Conservation (phyloP, 331 rosid genomes). For the Erythrophleum ivorense region DNA sequence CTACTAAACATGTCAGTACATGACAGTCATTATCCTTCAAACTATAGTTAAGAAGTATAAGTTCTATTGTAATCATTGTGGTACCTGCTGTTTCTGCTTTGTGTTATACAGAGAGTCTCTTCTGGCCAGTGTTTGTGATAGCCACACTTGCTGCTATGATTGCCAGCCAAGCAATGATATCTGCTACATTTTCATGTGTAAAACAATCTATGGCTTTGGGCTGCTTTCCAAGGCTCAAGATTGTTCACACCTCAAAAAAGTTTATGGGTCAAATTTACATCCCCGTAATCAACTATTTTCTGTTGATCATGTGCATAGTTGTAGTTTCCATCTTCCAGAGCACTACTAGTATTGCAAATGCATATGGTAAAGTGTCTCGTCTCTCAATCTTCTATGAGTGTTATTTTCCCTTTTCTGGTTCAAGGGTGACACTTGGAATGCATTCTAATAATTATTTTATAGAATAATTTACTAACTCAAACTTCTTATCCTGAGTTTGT, state of each 20-base stretch:
- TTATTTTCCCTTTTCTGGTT: background rate
- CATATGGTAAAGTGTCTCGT: conserved; percentile 72
- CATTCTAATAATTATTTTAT: background rate
- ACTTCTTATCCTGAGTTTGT: conserved; percentile 7
- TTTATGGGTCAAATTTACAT: conserved; percentile 96
- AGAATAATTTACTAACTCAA: background rate
- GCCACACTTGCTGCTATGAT: conserved; percentile 99
- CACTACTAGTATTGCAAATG: conserved; percentile 95
- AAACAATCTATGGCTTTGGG: conserved; percentile 99
- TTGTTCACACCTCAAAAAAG: conserved; percentile 88
- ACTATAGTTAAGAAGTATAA: conserved; percentile 19
- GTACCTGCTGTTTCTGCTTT: conserved; percentile 37
- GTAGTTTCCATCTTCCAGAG: conserved; percentile 85
- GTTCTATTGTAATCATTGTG: conserved; percentile 29
- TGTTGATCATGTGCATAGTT: conserved; percentile 87
- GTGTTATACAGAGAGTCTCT: conserved; percentile 69
- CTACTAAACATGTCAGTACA: conserved; percentile 18
- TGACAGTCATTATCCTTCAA: conserved; percentile 18
- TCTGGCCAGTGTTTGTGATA: conserved; percentile 96
- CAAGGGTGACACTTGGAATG: conserved; percentile 4
- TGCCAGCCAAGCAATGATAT: conserved; percentile 99
- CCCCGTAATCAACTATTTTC: conserved; percentile 87
- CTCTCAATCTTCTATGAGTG: conserved; percentile 27
- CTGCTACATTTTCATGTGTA: conserved; percentile 95
- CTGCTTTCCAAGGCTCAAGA: conserved; percentile 99